Base-by-base conservation (phyloP, 2,329 filamentous ascomycete species). In the Clonostachys solani region DNA sequence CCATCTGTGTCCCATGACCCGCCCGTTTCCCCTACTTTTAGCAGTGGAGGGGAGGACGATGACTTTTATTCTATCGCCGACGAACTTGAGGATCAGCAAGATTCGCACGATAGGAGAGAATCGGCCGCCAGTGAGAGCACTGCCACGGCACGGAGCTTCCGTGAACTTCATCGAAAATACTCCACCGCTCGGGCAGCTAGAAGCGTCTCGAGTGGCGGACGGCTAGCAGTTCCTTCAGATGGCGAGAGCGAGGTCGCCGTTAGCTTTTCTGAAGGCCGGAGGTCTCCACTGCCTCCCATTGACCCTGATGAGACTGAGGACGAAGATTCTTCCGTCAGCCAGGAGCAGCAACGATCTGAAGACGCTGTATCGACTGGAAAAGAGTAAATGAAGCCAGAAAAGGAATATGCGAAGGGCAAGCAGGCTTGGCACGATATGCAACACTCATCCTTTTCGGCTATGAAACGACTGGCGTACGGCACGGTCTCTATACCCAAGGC, bases 51-150 rank as follows among this genome's bases (percentile, higher is more conserved):
- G 23, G 62, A 63, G 34, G 67, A 72, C 33, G 70, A 77, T 16
- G 80, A 83, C 55, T 81, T 77, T 48, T 71, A 73, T 41, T 78
- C 77, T 6, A 67, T 74, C n/a, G 60, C 77, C 2, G 71, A 70
- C 7, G 68, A 70, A 17, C 65, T 69, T 6, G 58, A 67, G 4
- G 70, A 70, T n/a, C 60, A 62, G 15, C 61, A 61, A 9, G 72
- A 74, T n/a, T 57, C 63, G n/a, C 61, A 58, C 12, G 74, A 73
- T 36, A 77, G 83, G 16, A 75, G 83, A 33, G 79, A 73, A 40
- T 89, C 85, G 3, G 69, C 76, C 15, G 78, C 83, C 17, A 88
- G 83, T 53, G 75, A 75, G 13, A 87, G 82, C 63, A 86, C 84
- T 12, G 79, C 82, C 16, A 87, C 85, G 4, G 81, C 81, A 2